These are phyloP conservation scores for Pyrenochaeta sp. DNA, from an alignment of 2,329 filamentous ascomycete genomes.

Conservation along the genomic window DNA sequence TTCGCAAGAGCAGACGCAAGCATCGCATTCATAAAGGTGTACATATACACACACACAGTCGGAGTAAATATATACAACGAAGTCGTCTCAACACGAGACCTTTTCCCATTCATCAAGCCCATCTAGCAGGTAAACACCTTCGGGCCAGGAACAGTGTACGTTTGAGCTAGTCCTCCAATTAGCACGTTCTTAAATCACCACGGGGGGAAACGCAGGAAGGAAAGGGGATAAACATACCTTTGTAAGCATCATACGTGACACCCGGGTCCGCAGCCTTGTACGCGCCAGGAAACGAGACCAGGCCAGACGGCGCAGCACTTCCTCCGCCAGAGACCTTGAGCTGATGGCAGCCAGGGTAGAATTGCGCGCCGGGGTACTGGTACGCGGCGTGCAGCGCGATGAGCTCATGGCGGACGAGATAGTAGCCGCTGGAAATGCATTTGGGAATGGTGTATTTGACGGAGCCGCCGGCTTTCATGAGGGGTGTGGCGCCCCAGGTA, in stretches of 20 bases:
- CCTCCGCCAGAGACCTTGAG: conserved; percentile 62
- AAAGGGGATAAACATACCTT: conserved; percentile 36
- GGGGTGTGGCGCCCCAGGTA: conserved; percentile 56
- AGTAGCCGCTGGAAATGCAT: conserved; percentile 62
- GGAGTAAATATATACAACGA: conserved; percentile 16
- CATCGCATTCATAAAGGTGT: conserved; percentile 5
- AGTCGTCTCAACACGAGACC: background rate
- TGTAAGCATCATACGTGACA: conserved; percentile 62
- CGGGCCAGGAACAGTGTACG: conserved; percentile 39
- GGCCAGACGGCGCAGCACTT: conserved; percentile 48
- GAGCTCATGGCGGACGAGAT: conserved; percentile 66
- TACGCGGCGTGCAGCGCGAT: conserved; percentile 61
- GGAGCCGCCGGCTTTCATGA: conserved; percentile 55
- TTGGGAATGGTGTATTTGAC: conserved; percentile 63
- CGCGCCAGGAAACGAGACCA: conserved; percentile 62
- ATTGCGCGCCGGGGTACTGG: conserved; percentile 62
- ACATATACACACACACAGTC: too few species aligned
- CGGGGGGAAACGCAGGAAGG: background rate
- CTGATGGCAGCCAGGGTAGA: conserved; percentile 67
- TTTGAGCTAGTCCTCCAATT: conserved; percentile 15
- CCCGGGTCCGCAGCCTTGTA: conserved; percentile 61
- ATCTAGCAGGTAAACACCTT: conserved; percentile 39
- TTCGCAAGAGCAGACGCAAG: conserved; percentile 1
- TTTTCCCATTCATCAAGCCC: background rate
- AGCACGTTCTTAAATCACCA: conserved; percentile 3